Percentiles rank a stretch among this genome's conserved stretches.
These are phyloP conservation scores for Mycena alexandri DNA, from an alignment of 768 basidiomycete genomes.

Conservation along the genomic window DNA sequence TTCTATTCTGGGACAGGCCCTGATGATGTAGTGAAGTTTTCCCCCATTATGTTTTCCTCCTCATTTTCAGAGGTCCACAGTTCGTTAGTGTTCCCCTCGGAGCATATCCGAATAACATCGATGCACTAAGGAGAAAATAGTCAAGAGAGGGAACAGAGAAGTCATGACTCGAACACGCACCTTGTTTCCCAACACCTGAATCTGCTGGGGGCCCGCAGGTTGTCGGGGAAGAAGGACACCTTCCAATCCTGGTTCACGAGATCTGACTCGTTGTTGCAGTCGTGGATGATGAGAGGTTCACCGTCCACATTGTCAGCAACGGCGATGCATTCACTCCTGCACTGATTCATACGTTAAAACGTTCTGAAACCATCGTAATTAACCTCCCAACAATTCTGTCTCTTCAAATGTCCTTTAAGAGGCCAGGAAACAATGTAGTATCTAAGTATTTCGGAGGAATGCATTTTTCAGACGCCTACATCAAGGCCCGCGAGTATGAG, in stretches of 20 bases:
- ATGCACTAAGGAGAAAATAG: slow-evolving; percentile 29
- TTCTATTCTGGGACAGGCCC: no score
- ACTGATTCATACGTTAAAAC: neutral
- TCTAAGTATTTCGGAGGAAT: neutral
- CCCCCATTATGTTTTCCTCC: no score
- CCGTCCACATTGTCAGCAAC: slow-evolving; percentile 8
- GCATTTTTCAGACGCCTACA: neutral
- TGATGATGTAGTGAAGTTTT: no score
- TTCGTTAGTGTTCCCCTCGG: no score
- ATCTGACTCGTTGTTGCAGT: slow-evolving; percentile 20
- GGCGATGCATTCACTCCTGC: slow-evolving; percentile 9
- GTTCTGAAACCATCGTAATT: neutral
- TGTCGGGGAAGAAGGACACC: slow-evolving; percentile 15
- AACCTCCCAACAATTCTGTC: slow-evolving; percentile 1
- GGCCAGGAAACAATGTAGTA: neutral
- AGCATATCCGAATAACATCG: no score
- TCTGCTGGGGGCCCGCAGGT: slow-evolving; percentile 23
- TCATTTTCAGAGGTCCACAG: no score
- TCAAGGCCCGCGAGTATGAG: neutral
- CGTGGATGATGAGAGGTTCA: slow-evolving; percentile 10
- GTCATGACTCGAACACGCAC: neutral
- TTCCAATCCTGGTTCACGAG: slow-evolving; percentile 16
- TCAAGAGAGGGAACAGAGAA: neutral
- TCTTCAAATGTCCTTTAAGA: neutral
- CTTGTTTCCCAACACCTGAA: slow-evolving; percentile 24